Base-by-base conservation (phyloP, 768 basidiomycete species). In the Phaeolepiota aurea region DNA sequence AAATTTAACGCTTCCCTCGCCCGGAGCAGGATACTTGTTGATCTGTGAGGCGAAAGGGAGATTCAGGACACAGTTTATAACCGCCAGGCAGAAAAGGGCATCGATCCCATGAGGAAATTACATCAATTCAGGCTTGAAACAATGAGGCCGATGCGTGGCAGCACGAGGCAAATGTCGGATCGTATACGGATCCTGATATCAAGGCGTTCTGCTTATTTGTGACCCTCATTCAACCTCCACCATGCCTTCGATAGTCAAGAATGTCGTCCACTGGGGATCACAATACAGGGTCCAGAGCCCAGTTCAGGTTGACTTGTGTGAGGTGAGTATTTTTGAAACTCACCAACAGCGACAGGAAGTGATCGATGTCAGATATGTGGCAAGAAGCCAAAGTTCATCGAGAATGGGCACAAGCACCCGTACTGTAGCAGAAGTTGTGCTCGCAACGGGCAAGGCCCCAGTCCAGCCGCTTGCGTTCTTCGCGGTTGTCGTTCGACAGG, bases 391-490 rank as follows among this genome's bases (percentile, higher is more conserved):
- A 81, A 76, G 62, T 80, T 71, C 53, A 56, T 76, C n/a, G 79
- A 79, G 48, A 68, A 72, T 44, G 79, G 79, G 13, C 56, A 64
- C 45, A 66, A 66, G 46, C 77, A 80, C 49, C 66, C 71, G 21
- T 82, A 73, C 53, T 81, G 79, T 50, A 68, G 79, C 48, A 74
- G 67, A 48, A 76, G 70, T 37, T 81, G 79, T 52, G 79, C 79
- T 40, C 64, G 74, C 34, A 68, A 58, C 45, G 67, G 62, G 31
- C 57, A 63, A 44, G 64, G 59, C 31, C 49, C 58, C 31, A 63
- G 53, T 44, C 59, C 66, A 14, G 54, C 56, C 13, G 61, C 63
- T 14, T 81, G 78, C 52, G 43, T 55, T 16, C 66, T 79, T 50
- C 68, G 57, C 42, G 71, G 69, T 28, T 81, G 78, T 49, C 71